Evolutionary conservation across 805 yeast genomes (phyloP).

Genomic region (Kodamaea kaohsiungensis): DNA sequence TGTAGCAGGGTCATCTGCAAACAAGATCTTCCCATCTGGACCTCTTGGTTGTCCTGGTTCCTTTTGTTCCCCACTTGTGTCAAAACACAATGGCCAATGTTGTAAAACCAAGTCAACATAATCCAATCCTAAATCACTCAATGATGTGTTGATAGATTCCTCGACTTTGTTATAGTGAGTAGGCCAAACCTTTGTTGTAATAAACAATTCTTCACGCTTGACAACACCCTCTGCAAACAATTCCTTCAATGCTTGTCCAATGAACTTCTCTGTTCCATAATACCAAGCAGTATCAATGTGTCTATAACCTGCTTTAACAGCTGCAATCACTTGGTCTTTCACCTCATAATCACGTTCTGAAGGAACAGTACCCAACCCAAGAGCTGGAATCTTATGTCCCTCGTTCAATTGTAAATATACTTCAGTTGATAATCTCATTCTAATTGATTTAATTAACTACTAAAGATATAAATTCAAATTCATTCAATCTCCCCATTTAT

Average conservation of each 20-base stretch:
- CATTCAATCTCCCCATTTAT: background rate
- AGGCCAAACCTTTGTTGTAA: constrained; percentile 47
- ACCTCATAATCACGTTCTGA: constrained; percentile 32
- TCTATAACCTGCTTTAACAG: constrained; percentile 47
- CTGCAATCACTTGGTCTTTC: constrained; percentile 35
- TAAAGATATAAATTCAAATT: background rate
- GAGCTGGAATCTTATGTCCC: constrained; percentile 61
- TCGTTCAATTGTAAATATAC: constrained; percentile 51
- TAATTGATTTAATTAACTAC: too few relatives aligned
- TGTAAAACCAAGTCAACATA: constrained; percentile 49
- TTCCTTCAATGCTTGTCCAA: constrained; percentile 49
- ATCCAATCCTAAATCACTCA: constrained; percentile 42
- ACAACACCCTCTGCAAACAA: constrained; percentile 48
- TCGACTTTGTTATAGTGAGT: constrained; percentile 41
- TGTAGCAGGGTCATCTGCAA: constrained; percentile 35
- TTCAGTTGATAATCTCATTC: constrained; percentile 30
- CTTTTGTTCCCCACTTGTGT: constrained; percentile 31
- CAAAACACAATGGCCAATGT: constrained; percentile 53
- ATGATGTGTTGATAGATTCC: constrained; percentile 42
- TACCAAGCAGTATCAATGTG: constrained; percentile 56
- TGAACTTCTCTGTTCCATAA: constrained; percentile 44
- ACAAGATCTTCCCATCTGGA: constrained; percentile 32
- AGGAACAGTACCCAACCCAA: constrained; percentile 61
- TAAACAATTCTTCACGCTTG: constrained; percentile 47
- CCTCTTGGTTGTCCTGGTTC: constrained; percentile 38